A percentile compares a stretch with the other conserved stretches of the same genome.
Conservation (phyloP, 192 early-diverging fungal species). For the Coemansia aciculifera region DNA sequence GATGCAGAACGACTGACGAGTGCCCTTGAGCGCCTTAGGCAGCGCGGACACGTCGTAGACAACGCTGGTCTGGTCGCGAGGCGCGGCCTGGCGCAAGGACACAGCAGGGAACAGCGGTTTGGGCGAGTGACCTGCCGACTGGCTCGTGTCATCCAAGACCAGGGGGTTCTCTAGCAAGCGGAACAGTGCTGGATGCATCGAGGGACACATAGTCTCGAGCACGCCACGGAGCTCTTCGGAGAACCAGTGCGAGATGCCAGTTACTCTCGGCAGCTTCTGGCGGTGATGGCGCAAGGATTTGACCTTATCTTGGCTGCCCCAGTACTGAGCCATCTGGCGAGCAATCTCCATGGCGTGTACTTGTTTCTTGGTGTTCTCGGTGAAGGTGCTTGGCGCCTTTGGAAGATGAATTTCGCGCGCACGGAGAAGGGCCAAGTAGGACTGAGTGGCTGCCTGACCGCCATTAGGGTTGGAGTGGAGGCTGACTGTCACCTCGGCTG, state of each 20-base stretch:
- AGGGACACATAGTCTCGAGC: slow-evolving; percentile 46
- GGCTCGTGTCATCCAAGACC: slow-evolving; percentile 27
- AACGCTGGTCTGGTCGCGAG: slow-evolving; percentile 15
- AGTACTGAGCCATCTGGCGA: slow-evolving; percentile 55
- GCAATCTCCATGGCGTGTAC: slow-evolving; percentile 54
- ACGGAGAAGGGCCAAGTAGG: slow-evolving; percentile 29
- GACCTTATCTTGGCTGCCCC: slow-evolving; percentile 44
- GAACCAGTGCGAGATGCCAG: slow-evolving; percentile 52
- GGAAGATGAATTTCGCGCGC: slow-evolving; percentile 24
- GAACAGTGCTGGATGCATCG: slow-evolving; percentile 47
- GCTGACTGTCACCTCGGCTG: slow-evolving; percentile 29
- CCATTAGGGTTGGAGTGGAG: slow-evolving; percentile 18
- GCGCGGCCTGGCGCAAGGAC: slow-evolving; percentile 19
- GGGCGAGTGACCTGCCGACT: slow-evolving; percentile 17
- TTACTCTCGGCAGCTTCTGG: slow-evolving; percentile 47
- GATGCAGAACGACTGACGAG: slow-evolving; percentile 55
- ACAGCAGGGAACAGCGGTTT: slow-evolving; percentile 48
- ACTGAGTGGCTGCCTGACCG: slow-evolving; percentile 9
- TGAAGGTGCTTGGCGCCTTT: slow-evolving; percentile 40
- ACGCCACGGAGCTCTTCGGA: slow-evolving; percentile 52
- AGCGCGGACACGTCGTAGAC: slow-evolving; percentile 47
- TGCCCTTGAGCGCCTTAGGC: slow-evolving; percentile 48
- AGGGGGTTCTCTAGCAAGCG: slow-evolving; percentile 51
- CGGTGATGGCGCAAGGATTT: slow-evolving; percentile 43
- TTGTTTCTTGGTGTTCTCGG: slow-evolving; percentile 46